Conservation (phyloP, 2,329 filamentous ascomycete species). For the Penicillium sp. region DNA sequence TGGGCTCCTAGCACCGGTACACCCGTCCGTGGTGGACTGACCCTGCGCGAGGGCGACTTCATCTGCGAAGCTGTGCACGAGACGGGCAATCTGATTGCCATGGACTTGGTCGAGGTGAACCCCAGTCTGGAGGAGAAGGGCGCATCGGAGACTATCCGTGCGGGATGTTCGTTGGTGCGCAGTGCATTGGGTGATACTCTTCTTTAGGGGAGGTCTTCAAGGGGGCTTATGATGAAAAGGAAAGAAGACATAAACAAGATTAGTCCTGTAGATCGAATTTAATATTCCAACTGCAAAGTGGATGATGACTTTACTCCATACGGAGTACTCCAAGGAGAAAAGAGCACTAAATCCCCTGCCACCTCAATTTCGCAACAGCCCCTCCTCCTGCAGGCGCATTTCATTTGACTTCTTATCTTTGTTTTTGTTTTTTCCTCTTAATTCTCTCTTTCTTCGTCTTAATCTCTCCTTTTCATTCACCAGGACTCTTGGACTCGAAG, state of each 20-base stretch:
- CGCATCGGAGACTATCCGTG: constrained; percentile 79
- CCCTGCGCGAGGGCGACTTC: constrained; percentile 91
- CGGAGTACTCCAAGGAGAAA: no score
- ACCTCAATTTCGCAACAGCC: constrained; percentile 26
- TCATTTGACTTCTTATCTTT: constrained; percentile 8
- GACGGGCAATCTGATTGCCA: constrained; percentile 71
- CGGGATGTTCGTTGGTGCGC: constrained; percentile 84
- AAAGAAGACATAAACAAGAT: constrained; percentile 3
- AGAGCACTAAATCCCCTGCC: constrained; percentile 26
- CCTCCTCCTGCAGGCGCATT: background rate
- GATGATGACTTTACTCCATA: no score
- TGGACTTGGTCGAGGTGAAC: constrained; percentile 82
- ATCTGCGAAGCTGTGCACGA: constrained; percentile 86
- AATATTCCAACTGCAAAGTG: background rate
- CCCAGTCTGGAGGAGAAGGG: constrained; percentile 66
- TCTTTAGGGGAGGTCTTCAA: no score
- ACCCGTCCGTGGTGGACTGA: constrained; percentile 87
- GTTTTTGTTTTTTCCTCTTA: background rate
- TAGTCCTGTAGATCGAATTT: background rate
- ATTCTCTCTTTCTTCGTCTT: background rate
- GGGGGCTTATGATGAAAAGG: background rate
- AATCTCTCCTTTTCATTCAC: no score
- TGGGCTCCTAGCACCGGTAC: constrained; percentile 96
- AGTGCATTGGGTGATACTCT: constrained; percentile 91
- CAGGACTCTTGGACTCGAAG: no score